A percentile compares a stretch with the other conserved stretches of the same genome.
phyloP scores from a whole-genome alignment of 768 basidiomycete species.

The Mycena vulgaris region DNA sequence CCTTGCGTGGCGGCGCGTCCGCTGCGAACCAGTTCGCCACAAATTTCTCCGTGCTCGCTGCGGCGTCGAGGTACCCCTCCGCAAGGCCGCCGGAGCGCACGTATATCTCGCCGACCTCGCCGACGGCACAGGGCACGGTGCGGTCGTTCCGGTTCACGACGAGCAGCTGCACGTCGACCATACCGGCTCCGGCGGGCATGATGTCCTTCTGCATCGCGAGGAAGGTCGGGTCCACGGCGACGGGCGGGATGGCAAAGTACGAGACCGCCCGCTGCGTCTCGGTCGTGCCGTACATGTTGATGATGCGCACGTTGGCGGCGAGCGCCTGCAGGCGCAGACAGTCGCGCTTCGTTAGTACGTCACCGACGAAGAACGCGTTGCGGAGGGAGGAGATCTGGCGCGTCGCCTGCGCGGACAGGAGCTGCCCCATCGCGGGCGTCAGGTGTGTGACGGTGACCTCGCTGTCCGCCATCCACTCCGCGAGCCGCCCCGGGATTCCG shows the following conservation, averaged over 20 bases:
- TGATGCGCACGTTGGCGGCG: slow-evolving; percentile 92
- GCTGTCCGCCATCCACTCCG: slow-evolving; percentile 97
- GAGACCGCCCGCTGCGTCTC: slow-evolving; percentile 99
- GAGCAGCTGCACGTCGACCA: slow-evolving; percentile 97
- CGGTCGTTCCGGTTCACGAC: slow-evolving; percentile 94
- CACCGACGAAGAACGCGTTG: slow-evolving; percentile 99
- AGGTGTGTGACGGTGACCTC: slow-evolving; percentile 96
- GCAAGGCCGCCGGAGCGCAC: slow-evolving; percentile 96
- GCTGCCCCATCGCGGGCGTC: slow-evolving; percentile 99
- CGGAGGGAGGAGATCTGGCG: slow-evolving; percentile 89
- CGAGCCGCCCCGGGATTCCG: slow-evolving; percentile 94
- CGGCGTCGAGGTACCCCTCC: slow-evolving; percentile 92
- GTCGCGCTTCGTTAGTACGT: slow-evolving; percentile 97
- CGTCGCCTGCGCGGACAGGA: slow-evolving; percentile 85
- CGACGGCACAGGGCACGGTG: slow-evolving; percentile 90
- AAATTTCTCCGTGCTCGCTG: slow-evolving; percentile 92
- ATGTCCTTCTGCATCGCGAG: slow-evolving; percentile 95
- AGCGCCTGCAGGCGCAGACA: slow-evolving; percentile 94
- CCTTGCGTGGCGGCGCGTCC: slow-evolving; percentile 65
- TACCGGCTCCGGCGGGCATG: slow-evolving; percentile 97
- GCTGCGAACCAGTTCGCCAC: slow-evolving; percentile 92
- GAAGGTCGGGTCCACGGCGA: slow-evolving; percentile 89
- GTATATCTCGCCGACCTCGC: slow-evolving; percentile 99
- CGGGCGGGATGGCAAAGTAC: slow-evolving; percentile 93
- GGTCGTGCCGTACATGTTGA: slow-evolving; percentile 99